These are phyloP conservation scores for Pneumocystis sp. DNA, from an alignment of 1,139 yeast species.

Conservation along the genomic window DNA sequence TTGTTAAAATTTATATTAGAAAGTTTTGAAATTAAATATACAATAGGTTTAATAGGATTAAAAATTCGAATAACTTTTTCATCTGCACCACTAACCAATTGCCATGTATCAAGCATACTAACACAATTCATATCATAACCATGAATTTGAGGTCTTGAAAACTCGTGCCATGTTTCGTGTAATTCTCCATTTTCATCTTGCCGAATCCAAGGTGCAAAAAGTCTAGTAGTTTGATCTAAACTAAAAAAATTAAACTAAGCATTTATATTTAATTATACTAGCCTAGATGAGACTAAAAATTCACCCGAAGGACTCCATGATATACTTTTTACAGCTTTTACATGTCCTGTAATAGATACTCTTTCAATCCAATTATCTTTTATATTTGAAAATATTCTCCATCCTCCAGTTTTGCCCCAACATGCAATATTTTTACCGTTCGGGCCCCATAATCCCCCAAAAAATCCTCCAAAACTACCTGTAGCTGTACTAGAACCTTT, in stretches of 20 bases:
- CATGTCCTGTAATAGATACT: conserved; percentile 64
- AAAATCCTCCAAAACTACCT: conserved; percentile 95
- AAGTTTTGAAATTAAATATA: conserved; percentile 41
- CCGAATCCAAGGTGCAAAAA: conserved; percentile 39
- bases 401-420: conserved; percentile 83
- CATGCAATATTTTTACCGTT: conserved; percentile 43
- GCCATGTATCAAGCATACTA: conserved; percentile 43
- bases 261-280: background rate
- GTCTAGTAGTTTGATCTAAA: conserved; percentile 82
- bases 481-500: conserved; percentile 98
- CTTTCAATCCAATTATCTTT: conserved; percentile 37
- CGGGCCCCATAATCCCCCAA: conserved; percentile 67
- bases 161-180: conserved; percentile 53
- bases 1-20: conserved; percentile 29
- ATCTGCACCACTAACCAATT: conserved; percentile 88
- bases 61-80: conserved; percentile 85
- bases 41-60: conserved; percentile 74
- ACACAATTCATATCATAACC: conserved; percentile 92
- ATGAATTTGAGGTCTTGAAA: conserved; percentile 94
- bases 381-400: conserved; percentile 52
- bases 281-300: conserved; percentile 48
- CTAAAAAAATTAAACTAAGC: conserved; percentile 25
- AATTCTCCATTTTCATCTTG: conserved; percentile 14
- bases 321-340: conserved; percentile 58
- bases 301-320: conserved; percentile 59